Percentiles rank a stretch among this genome's conserved stretches.
phyloP scores from a whole-genome alignment of 2,329 filamentous ascomycete species.

The Arthrobotrys megalospora region DNA sequence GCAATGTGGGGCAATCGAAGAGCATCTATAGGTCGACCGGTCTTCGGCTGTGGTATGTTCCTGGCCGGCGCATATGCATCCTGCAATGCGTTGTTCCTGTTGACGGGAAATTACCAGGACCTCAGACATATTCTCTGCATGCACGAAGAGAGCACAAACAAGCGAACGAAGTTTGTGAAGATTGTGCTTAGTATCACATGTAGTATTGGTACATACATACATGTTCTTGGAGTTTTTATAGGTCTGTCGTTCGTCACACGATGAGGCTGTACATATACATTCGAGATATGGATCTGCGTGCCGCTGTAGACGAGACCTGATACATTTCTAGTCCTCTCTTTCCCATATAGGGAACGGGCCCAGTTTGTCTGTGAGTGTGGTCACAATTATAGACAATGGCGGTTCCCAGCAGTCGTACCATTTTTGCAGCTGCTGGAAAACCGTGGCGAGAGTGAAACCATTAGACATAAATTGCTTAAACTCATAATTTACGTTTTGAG shows the following conservation, averaged over 20 bases:
- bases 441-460: slow-evolving; percentile 11
- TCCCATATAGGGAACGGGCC: slow-evolving; percentile 23
- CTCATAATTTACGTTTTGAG: background rate
- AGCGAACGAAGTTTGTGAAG: slow-evolving; percentile 26
- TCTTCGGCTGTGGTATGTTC: slow-evolving; percentile 47
- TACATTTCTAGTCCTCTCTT: slow-evolving; percentile 31
- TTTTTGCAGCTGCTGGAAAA: background rate
- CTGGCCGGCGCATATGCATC: slow-evolving; percentile 57
- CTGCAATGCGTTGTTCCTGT: slow-evolving; percentile 61
- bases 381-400: slow-evolving; percentile 15
- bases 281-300: slow-evolving; percentile 14
- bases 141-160: slow-evolving; percentile 44
- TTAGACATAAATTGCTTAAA: slow-evolving; percentile 10
- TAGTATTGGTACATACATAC: slow-evolving; percentile 20
- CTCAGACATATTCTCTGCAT: slow-evolving; percentile 55
- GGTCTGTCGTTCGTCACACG: slow-evolving; percentile 3
- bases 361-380: slow-evolving; percentile 3
- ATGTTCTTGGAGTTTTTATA: slow-evolving; percentile 5
- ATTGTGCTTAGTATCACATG: slow-evolving; percentile 47
- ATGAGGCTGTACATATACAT: slow-evolving; percentile 8
- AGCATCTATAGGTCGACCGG: slow-evolving; percentile 39
- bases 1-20: slow-evolving; percentile 29
- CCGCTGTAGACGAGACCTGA: slow-evolving; percentile 2
- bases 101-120: slow-evolving; percentile 59
- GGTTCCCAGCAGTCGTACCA: slow-evolving; percentile 34